Conservation (phyloP, 1,139 yeast genomes). For the Lodderomyces beijingensis region DNA sequence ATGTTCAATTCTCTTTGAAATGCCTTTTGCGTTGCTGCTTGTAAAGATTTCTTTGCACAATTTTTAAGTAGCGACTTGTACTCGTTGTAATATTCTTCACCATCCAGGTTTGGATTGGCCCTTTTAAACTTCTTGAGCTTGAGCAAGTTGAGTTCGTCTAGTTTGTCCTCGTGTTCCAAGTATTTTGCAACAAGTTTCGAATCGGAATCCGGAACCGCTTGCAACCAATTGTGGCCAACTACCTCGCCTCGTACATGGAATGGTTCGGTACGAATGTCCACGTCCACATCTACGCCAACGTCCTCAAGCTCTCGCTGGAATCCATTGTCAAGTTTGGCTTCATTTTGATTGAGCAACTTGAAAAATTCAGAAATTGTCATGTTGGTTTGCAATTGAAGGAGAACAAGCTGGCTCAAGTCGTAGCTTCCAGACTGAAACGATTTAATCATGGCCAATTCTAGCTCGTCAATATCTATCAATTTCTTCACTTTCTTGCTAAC, state of each 20-base stretch:
- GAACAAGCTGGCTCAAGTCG: conserved; percentile 58
- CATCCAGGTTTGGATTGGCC: conserved; percentile 7
- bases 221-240: conserved; percentile 40
- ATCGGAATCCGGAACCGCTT: conserved; percentile 26
- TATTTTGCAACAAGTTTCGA: conserved; percentile 25
- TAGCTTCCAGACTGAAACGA: conserved; percentile 65
- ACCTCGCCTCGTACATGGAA: conserved; percentile 35
- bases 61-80: conserved; percentile 24
- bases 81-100: conserved; percentile 20
- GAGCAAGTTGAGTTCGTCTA: conserved; percentile 19
- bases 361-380: conserved; percentile 39
- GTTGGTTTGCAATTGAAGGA: conserved; percentile 46
- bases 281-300: conserved; percentile 12
- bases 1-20: conserved; percentile 51
- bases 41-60: conserved; percentile 17
- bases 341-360: conserved; percentile 39
- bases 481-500: conserved; percentile 59
- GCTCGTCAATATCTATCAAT: conserved; percentile 67
- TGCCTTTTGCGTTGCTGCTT: conserved; percentile 20
- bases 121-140: conserved; percentile 18
- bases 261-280: conserved; percentile 13
- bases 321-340: conserved; percentile 11
- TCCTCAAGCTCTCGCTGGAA: conserved; percentile 8
- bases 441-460: conserved; percentile 64
- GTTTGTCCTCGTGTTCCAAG: conserved; percentile 32